Evolutionary conservation across 2,329 filamentous ascomycete species (phyloP).

Genomic region (Blastomyces silverae): DNA sequence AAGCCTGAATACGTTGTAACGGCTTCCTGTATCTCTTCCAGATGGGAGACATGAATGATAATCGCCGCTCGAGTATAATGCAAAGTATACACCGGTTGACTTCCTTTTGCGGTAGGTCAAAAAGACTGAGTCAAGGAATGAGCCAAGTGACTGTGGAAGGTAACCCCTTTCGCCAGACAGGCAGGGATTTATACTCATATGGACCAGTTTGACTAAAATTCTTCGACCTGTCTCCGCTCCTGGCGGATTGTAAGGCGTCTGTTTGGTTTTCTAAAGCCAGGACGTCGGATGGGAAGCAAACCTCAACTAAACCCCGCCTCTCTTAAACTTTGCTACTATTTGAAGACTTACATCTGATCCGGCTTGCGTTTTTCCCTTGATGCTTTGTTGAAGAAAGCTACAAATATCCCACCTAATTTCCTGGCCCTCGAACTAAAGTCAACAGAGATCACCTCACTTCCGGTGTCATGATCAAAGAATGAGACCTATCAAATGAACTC

Average conservation of each 20-base stretch:
- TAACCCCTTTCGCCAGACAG: not conserved
- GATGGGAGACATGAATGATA: not conserved
- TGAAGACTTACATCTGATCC: not conserved
- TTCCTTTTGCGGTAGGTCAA: not conserved
- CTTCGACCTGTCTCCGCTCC: not conserved
- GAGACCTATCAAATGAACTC: not conserved
- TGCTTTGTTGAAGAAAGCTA: not conserved
- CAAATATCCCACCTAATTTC: not conserved
- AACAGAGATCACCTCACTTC: not conserved
- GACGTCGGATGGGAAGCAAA: not conserved
- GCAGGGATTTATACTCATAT: not conserved
- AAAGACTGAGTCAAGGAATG: not conserved
- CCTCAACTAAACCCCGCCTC: not conserved
- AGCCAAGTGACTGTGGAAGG: not conserved
- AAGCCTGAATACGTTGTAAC: not conserved
- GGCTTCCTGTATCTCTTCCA: not conserved
- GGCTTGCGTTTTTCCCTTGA: constrained; percentile 53
- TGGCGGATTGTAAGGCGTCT: not conserved
- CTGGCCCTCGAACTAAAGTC: not conserved
- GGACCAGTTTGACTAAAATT: not conserved
- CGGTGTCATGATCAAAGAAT: not conserved
- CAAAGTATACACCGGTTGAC: not conserved
- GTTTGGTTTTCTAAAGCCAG: too few relatives aligned
- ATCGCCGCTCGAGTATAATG: not conserved
- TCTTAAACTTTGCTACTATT: not conserved